Conservation (phyloP, 129 eudicot genomes). For the Arctium minus region DNA sequence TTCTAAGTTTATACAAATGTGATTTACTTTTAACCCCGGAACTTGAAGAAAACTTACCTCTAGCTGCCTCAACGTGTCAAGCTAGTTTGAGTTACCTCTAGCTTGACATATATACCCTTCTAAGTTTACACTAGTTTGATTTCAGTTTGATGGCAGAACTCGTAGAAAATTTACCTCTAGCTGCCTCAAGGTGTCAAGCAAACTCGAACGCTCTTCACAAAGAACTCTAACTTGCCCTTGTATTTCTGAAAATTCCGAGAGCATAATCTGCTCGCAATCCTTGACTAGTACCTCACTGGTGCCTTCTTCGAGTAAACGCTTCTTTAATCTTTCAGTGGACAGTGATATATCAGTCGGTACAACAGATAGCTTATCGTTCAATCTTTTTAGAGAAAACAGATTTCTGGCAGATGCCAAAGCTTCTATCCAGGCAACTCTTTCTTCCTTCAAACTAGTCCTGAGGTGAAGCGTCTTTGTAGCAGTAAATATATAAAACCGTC, state of each 20-base stretch:
- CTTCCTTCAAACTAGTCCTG: constrained; percentile 60
- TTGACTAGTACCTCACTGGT: constrained; percentile 25
- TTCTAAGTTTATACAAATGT: background rate
- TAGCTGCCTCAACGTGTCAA: constrained; percentile 32
- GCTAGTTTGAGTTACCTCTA: background rate
- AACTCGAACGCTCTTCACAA: constrained; percentile 35
- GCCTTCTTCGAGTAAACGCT: constrained; percentile 39
- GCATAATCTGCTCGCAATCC: constrained; percentile 42
- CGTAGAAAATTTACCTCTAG: constrained; percentile 23
- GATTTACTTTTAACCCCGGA: background rate
- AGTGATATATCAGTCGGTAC: constrained; percentile 45
- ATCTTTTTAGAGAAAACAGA: constrained; percentile 51
- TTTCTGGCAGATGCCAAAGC: constrained; percentile 68
- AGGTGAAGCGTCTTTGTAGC: constrained; percentile 89
- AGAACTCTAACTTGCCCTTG: constrained; percentile 35
- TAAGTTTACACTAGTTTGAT: too few species aligned
- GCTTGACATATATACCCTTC: too few species aligned
- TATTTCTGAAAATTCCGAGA: constrained; percentile 36
- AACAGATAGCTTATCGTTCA: constrained; percentile 44
- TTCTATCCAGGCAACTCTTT: constrained; percentile 78
- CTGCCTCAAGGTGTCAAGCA: constrained; percentile 35
- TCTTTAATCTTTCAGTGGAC: constrained; percentile 67
- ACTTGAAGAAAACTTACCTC: constrained; percentile 14
- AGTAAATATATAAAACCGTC: constrained; percentile 78
- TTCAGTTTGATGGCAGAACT: background rate